A percentile compares a stretch with the other conserved stretches of the same genome.
Evolutionary conservation across 306 rosid genomes (phyloP).

Genomic region (Notholithocarpus densiflorus): DNA sequence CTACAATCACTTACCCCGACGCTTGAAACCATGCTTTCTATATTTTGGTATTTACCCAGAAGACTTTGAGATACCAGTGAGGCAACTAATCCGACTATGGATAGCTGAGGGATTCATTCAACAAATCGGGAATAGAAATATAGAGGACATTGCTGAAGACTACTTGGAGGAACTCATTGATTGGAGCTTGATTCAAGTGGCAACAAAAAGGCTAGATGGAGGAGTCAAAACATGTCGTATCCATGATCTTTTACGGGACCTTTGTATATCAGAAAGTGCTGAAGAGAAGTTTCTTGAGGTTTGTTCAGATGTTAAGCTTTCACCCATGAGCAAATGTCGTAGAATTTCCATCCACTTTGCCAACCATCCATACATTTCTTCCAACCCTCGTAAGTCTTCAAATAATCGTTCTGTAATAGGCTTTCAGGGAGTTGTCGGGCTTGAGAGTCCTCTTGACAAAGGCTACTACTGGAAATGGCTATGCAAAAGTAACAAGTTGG

Average conservation of each 20-base stretch:
- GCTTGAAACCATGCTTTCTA: too few relatives aligned
- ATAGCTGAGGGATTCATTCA: too few relatives aligned
- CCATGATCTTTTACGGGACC: neutral
- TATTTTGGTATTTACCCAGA: too few relatives aligned
- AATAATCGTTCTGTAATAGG: neutral
- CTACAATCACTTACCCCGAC: too few relatives aligned
- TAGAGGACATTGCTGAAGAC: neutral
- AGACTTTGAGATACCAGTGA: too few relatives aligned
- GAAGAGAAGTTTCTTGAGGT: neutral
- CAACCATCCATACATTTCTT: neutral
- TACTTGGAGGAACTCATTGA: neutral
- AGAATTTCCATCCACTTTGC: neutral
- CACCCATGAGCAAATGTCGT: neutral
- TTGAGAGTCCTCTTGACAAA: accelerated
- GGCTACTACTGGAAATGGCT: neutral
- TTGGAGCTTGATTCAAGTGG: neutral
- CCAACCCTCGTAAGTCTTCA: neutral
- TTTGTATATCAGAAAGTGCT: neutral
- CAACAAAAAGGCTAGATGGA: neutral
- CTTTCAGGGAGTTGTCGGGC: neutral
- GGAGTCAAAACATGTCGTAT: slow-evolving; percentile 1
- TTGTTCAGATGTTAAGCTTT: neutral
- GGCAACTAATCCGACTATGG: too few relatives aligned
- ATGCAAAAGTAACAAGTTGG: neutral
- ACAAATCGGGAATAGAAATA: neutral